phyloP scores from a whole-genome alignment of 768 basidiomycete genomes.

The Boletus bicolor region DNA sequence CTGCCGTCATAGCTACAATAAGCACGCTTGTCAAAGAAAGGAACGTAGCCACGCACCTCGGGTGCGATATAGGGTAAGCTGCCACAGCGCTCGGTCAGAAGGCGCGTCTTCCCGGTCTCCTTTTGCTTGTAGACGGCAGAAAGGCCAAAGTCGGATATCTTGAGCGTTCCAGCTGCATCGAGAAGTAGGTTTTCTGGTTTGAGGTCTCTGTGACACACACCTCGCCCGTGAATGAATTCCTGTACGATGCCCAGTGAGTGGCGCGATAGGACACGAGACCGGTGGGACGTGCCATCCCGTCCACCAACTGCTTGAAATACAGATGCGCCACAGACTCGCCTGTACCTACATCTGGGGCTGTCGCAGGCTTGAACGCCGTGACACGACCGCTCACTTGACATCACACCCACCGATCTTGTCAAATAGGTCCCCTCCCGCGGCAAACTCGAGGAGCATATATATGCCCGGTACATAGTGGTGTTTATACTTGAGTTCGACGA shows the following conservation, averaged over 20 bases:
- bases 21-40: neutral
- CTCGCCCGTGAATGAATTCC: slow-evolving; percentile 83
- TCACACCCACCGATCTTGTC: slow-evolving; percentile 88
- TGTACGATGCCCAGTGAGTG: slow-evolving; percentile 27
- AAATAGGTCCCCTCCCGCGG: slow-evolving; percentile 92
- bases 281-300: slow-evolving; percentile 65
- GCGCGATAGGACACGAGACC: neutral
- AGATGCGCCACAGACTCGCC: slow-evolving; percentile 84
- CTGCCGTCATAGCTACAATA: slow-evolving; percentile 35
- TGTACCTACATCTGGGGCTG: slow-evolving; percentile 89
- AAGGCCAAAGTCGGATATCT: slow-evolving; percentile 94
- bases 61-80: slow-evolving; percentile 94
- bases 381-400: neutral
- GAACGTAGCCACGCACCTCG: slow-evolving; percentile 52
- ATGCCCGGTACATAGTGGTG: slow-evolving; percentile 69
- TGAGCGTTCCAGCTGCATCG: slow-evolving; percentile 78
- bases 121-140: slow-evolving; percentile 88
- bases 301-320: slow-evolving; percentile 83
- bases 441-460: slow-evolving; percentile 92
- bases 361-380: neutral
- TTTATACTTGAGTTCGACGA: slow-evolving; percentile 63
- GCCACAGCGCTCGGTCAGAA: slow-evolving; percentile 80
- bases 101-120: slow-evolving; percentile 55
- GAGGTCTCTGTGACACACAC: slow-evolving; percentile 93
- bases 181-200: slow-evolving; percentile 96